Evolutionary conservation across 73 alveolate genomes (phyloP).

Genomic region (Paraurostyla sp.): DNA sequence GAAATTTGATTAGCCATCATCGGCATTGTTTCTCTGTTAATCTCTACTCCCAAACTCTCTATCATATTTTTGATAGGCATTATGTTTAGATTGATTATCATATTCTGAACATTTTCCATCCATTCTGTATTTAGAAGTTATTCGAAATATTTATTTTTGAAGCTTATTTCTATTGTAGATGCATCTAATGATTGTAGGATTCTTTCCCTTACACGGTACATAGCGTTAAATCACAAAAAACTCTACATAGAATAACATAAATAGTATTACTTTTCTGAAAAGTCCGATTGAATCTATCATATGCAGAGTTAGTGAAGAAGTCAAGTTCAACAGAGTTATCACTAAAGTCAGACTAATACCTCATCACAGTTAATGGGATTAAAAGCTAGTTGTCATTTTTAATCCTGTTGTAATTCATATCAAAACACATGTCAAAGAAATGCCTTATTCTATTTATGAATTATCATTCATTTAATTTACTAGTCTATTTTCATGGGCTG

Average conservation of each 20-base stretch:
- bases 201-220: slow-evolving; percentile 42
- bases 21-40: too few relatives aligned
- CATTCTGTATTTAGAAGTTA: slow-evolving; percentile 6
- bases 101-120: slow-evolving; percentile 40
- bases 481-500: not conserved
- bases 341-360: not conserved
- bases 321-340: slow-evolving; percentile 11
- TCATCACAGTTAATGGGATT: slow-evolving; percentile 29
- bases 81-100: too few relatives aligned
- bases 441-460: not conserved
- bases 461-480: not conserved
- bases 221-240: slow-evolving; percentile 11
- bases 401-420: not conserved
- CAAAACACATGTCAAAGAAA: not conserved
- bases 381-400: not conserved
- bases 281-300: slow-evolving; percentile 33
- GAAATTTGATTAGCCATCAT: too few relatives aligned
- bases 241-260: not conserved
- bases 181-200: slow-evolving; percentile 44
- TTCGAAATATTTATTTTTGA: slow-evolving; percentile 1
- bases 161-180: slow-evolving; percentile 21
- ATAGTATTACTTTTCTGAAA: not conserved
- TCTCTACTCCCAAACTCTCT: too few relatives aligned
- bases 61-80: too few relatives aligned
- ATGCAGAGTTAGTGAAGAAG: slow-evolving; percentile 36